Conservation (phyloP, 208 protist genomes). For the Leishmania martiniquensis region DNA sequence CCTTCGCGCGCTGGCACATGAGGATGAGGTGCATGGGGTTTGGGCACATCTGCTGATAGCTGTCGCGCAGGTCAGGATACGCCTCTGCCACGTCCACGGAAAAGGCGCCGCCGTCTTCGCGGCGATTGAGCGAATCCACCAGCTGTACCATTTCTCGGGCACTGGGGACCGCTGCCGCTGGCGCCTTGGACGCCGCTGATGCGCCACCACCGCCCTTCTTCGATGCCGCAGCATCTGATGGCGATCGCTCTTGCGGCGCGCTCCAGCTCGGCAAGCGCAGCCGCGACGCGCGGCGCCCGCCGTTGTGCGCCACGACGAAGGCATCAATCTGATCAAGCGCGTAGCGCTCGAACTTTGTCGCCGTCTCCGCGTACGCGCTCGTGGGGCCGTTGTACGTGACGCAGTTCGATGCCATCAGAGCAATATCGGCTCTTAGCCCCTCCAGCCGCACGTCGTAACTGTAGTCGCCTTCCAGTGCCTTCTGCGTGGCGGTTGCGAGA, state of each 20-base stretch:
- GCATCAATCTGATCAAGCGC: slow-evolving; percentile 62
- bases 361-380: slow-evolving; percentile 51
- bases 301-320: slow-evolving; percentile 61
- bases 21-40: slow-evolving; percentile 78
- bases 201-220: not conserved
- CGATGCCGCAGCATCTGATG: not conserved
- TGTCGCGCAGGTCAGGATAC: slow-evolving; percentile 72
- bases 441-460: slow-evolving; percentile 55
- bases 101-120: slow-evolving; percentile 80
- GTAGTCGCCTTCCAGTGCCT: slow-evolving; percentile 69
- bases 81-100: slow-evolving; percentile 72
- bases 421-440: slow-evolving; percentile 61
- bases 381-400: slow-evolving; percentile 76
- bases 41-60: slow-evolving; percentile 75
- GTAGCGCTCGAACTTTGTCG: slow-evolving; percentile 68
- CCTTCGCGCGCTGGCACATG: slow-evolving; percentile 61
- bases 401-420: slow-evolving; percentile 89
- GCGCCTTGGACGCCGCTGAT: not conserved
- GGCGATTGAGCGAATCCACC: slow-evolving; percentile 60
- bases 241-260: not conserved
- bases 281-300: slow-evolving; percentile 64
- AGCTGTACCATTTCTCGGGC: slow-evolving; percentile 54
- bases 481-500: slow-evolving; percentile 66
- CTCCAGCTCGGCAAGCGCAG: slow-evolving; percentile 39
- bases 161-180: not conserved